Percentiles rank a stretch among this genome's conserved stretches.
Evolutionary conservation across 495 filamentous ascomycete genomes (phyloP).

Genomic region (Talaromyces adpressus): DNA sequence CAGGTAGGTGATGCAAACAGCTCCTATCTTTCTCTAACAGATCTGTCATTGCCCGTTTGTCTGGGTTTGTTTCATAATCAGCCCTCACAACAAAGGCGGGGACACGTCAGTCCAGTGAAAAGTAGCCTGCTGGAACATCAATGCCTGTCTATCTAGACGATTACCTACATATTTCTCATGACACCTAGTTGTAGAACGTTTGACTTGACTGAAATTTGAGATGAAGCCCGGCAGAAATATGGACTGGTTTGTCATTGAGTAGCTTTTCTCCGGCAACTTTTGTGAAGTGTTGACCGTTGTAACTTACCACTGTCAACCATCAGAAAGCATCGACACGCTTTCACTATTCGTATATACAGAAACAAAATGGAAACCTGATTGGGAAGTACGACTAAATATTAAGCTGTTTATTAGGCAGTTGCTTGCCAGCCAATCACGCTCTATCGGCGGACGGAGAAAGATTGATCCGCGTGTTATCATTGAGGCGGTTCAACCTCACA

Average conservation of each 20-base stretch:
- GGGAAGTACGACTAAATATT: not conserved
- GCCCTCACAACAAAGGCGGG: not conserved
- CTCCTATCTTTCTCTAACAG: not conserved
- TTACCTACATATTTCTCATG: not conserved
- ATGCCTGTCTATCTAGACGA: not conserved
- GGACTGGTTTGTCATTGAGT: not conserved
- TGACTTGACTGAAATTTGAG: not conserved
- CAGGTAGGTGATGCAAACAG: too few relatives aligned
- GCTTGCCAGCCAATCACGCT: not conserved
- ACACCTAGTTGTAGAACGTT: not conserved
- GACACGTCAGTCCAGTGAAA: not conserved
- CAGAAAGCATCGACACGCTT: not conserved
- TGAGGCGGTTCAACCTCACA: not conserved
- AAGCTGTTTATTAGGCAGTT: not conserved
- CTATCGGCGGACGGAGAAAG: not conserved
- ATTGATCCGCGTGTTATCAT: not conserved
- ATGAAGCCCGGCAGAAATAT: not conserved
- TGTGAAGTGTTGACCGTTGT: not conserved
- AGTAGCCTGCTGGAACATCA: not conserved
- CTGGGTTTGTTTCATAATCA: not conserved
- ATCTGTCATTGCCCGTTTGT: not conserved
- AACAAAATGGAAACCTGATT: not conserved
- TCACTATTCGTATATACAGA: not conserved
- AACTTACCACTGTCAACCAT: not conserved
- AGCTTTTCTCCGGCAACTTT: not conserved